Evolutionary conservation across 2,329 filamentous ascomycete species (phyloP).

Genomic region (Podosphaera xanthii): DNA sequence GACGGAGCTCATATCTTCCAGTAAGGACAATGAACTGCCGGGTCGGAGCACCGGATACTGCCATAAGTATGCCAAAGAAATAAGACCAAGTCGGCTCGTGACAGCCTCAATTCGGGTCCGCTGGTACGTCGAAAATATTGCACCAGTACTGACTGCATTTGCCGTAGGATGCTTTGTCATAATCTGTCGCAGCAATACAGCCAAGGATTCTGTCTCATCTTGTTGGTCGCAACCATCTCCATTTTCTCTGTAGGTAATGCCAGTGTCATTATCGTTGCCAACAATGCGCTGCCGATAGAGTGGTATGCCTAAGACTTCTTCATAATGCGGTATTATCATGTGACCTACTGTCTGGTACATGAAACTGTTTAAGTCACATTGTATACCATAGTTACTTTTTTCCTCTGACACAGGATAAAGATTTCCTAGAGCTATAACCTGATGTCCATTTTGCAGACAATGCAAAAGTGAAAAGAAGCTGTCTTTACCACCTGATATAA

Average conservation of each 20-base stretch:
- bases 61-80: slow-evolving; percentile 75
- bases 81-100: slow-evolving; percentile 59
- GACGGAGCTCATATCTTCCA: slow-evolving; percentile 59
- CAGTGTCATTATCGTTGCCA: slow-evolving; percentile 47
- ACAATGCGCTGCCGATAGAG: slow-evolving; percentile 60
- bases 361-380: slow-evolving; percentile 73
- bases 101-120: slow-evolving; percentile 88
- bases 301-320: slow-evolving; percentile 53
- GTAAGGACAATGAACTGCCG: slow-evolving; percentile 26
- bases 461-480: slow-evolving; percentile 86
- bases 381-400: slow-evolving; percentile 5
- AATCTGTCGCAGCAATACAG: slow-evolving; percentile 49
- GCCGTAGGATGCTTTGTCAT: slow-evolving; percentile 49
- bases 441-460: slow-evolving; percentile 67
- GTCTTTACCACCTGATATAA: slow-evolving; percentile 93
- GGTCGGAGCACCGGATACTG: slow-evolving; percentile 57
- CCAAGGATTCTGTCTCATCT: slow-evolving; percentile 78
- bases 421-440: slow-evolving; percentile 72
- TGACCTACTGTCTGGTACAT: slow-evolving; percentile 99
- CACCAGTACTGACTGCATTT: slow-evolving; percentile 73
- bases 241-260: slow-evolving; percentile 38
- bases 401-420: slow-evolving; percentile 36
- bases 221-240: slow-evolving; percentile 7
- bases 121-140: slow-evolving; percentile 88
- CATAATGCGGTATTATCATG: slow-evolving; percentile 65